Evolutionary conservation across 2,329 filamentous ascomycete genomes (phyloP), one percentile per base, ranked within the genome.

Genomic region (Plenodomus tracheiphilus): DNA sequence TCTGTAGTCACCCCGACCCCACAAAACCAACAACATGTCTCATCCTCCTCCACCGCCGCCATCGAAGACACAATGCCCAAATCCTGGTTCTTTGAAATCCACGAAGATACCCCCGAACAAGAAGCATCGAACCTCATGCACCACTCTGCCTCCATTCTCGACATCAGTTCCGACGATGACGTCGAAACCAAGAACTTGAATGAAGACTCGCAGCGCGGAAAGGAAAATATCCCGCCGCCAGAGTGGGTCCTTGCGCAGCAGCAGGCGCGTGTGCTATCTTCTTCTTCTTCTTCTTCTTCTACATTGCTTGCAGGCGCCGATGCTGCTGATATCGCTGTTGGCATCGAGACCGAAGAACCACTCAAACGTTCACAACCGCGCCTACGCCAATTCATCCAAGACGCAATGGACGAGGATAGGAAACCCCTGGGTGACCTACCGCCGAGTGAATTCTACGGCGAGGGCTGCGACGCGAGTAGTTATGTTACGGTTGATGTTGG

Each of bases 121-220:
- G 87, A 96, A 68, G 89, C 94, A 74, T 90, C 91, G 62, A 97
- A 96, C 65, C 78, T 96, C 34, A 89, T 97, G 75, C 89, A 97
- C 73, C 93, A 97, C 76, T 88, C 87, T 47, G 93, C 93, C 7
- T 87, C 87, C 56, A 85, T 87, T 0, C 81, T 97, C 3, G 93
- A 97, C 68, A 91, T 97, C 65, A 91, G 85, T 59, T 92, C 90
- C 18, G 92, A 96, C 62, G 92, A 96, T 69, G 88, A 92, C 72
- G 81, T 75, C 21, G 80, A 82, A 64, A 79, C 76, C 41, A 82
- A 82, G 65, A 74, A 66, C 70, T 78, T 59, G 78, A 79, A 75
- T 48, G 66, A 70, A 25, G 82, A 89, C 58, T 81, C 83, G 39
- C 73, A 76, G 48, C 80, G 84, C 25, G 89, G 91, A 65, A 99